Evolutionary conservation across 2,329 filamentous ascomycete genomes (phyloP).

Genomic region (Apiospora kogelbergensis): DNA sequence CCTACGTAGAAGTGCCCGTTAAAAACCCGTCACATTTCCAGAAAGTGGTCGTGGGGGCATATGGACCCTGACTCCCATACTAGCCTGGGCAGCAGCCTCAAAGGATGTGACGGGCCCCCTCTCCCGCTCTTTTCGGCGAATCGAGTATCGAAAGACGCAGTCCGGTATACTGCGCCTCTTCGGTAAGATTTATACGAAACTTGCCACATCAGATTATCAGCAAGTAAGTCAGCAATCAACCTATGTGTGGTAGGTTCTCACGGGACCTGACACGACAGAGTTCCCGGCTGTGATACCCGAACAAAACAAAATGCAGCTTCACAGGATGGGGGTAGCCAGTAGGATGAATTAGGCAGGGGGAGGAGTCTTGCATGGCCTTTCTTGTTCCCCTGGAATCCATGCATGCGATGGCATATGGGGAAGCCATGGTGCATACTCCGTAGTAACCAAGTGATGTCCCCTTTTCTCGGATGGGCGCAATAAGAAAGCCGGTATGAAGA

Average conservation of each 20-base stretch:
- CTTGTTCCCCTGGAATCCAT: not conserved
- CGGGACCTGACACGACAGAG: too few species aligned
- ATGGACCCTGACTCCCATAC: too few species aligned
- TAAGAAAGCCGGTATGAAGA: not conserved
- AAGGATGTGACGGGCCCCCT: not conserved
- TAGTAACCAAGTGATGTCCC: not conserved
- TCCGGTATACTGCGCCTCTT: not conserved
- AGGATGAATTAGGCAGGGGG: too few species aligned
- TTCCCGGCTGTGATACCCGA: too few species aligned
- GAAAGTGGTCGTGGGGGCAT: not conserved
- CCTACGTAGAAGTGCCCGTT: not conserved
- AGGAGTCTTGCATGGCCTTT: too few species aligned
- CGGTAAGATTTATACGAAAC: not conserved
- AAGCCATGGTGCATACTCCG: not conserved
- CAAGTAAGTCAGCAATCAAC: not conserved
- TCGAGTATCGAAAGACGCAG: not conserved
- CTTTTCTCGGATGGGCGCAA: not conserved
- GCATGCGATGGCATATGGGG: not conserved
- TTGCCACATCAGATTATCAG: not conserved
- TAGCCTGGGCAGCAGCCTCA: not conserved
- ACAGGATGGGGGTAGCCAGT: too few species aligned
- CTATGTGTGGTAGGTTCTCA: not conserved
- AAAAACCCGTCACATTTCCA: not conserved
- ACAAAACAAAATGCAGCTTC: not conserved
- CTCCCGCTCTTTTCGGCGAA: not conserved